Percentiles rank a stretch among this genome's conserved stretches.
phyloP scores from a whole-genome alignment of 768 basidiomycete genomes.

The Rhodotorula taiwanensis region DNA sequence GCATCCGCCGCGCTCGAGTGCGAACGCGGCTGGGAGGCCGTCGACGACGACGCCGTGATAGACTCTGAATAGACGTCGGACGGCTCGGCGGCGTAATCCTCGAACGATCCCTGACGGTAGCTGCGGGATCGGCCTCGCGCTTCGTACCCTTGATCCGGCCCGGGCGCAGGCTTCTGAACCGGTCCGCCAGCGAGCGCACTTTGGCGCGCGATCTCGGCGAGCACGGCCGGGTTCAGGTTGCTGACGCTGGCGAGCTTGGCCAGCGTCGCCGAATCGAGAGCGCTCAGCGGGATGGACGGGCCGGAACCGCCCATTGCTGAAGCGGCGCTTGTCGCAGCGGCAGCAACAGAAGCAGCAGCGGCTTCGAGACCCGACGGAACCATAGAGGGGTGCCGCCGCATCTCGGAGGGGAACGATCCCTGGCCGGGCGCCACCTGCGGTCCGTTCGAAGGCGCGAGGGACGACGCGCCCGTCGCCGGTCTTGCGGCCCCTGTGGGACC shows the following conservation, averaged over 20 bases:
- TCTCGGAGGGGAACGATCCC: not conserved
- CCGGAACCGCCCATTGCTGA: not conserved
- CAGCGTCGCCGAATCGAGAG: constrained; percentile 19
- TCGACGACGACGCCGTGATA: no score
- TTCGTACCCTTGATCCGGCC: no score
- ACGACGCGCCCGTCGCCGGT: not conserved
- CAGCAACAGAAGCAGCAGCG: not conserved
- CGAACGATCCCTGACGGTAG: no score
- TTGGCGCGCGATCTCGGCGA: constrained; percentile 37
- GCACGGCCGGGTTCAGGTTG: constrained; percentile 28
- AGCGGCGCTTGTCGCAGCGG: not conserved
- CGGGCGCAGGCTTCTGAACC: no score
- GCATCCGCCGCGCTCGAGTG: no score
- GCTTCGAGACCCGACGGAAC: no score
- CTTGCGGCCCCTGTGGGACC: no score
- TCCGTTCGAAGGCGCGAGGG: not conserved
- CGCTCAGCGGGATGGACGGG: constrained; percentile 27
- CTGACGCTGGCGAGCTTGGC: constrained; percentile 19
- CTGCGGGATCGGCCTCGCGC: no score
- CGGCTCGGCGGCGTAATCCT: no score
- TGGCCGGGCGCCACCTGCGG: not conserved
- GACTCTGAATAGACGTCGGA: no score
- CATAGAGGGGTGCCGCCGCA: not conserved
- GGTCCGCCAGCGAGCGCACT: not conserved
- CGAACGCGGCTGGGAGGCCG: no score